Evolutionary conservation across 192 early-diverging fungal genomes (phyloP), one percentile per base, ranked within the genome.

Genomic region (Podila horticola): DNA sequence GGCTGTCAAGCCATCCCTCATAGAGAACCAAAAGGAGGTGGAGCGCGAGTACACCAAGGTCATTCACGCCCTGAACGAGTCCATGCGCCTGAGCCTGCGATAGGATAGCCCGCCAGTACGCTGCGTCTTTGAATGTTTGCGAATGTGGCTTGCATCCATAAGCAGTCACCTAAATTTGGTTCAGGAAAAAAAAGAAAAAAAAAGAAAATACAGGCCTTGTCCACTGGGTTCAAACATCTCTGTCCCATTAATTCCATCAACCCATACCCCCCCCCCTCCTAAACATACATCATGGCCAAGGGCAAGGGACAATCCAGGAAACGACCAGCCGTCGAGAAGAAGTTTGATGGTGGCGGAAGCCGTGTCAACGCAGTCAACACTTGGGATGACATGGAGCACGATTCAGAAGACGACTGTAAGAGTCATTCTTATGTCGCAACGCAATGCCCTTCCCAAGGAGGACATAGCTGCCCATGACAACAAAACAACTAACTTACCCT

Each of bases 341-440:
- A 83, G 52, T 74, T 64, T 30, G 74, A 83, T 59, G 74, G 81
- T 13, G 81, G 74, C 28, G 74, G 72, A 49, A 83, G 81, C 48
- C 85, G 90, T 29, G 79, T 94, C 41, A 84, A 90, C 22, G 92
- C 91, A 10, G 91, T 91, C 58, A 85, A 83, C 62, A 91, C 92
- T 3, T 92, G 89, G 91, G 86, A 90, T 65, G 93, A 94, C 64
- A 87, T 92, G 64, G 92, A 92, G 58, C 88, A 92, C 58, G 93
- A 94, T 72, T 89, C 90, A 22, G 93, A 92, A 75, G 93, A 94
- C 69, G 89, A 93, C 52, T 94, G 91, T 90, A 88, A 77, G 72
- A 48, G n/a, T 58, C 38, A 3, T 60, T 26, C 28, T 24, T 48
- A 30, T 24, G 12, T 24, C 20, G 19, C 48, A 8, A 11, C 29